phyloP scores from a whole-genome alignment of 805 yeast genomes.

The Monosporozyma servazzii region DNA sequence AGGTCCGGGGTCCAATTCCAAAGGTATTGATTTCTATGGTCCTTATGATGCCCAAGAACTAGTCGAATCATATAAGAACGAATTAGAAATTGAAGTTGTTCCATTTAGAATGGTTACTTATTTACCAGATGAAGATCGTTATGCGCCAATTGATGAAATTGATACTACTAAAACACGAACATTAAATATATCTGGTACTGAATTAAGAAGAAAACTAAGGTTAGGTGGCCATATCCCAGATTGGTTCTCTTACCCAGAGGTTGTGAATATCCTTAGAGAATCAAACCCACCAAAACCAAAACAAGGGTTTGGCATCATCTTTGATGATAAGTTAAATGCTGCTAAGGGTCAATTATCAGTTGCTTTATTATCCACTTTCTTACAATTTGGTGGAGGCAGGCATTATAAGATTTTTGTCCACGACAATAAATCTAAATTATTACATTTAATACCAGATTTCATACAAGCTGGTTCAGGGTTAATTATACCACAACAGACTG shows the following conservation, averaged over 20 bases:
- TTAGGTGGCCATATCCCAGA: conserved; percentile 85
- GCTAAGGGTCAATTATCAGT: conserved; percentile 60
- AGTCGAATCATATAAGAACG: conserved; percentile 65
- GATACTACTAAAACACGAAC: conserved; percentile 64
- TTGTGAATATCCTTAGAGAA: conserved; percentile 81
- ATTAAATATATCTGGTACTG: conserved; percentile 89
- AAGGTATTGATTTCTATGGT: conserved; percentile 91
- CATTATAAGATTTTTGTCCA: conserved; percentile 46
- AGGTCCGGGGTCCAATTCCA: conserved; percentile 84
- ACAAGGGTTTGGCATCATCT: conserved; percentile 79
- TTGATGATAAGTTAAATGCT: conserved; percentile 51
- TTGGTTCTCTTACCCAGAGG: conserved; percentile 97
- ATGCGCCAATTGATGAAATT: conserved; percentile 90
- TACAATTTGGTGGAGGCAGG: conserved; percentile 83
- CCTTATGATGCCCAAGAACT: conserved; percentile 94
- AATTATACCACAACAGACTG: conserved; percentile 40
- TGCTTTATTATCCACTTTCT: conserved; percentile 82
- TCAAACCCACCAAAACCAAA: conserved; percentile 83
- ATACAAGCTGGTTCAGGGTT: conserved; percentile 85
- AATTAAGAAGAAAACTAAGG: conserved; percentile 77
- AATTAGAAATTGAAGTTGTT: conserved; percentile 80
- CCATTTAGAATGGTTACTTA: conserved; percentile 97
- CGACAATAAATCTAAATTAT: conserved; percentile 61
- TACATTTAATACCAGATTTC: conserved; percentile 38
- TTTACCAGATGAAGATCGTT: conserved; percentile 88